Evolutionary conservation across 176 grass and related monocot species (phyloP), one percentile per base, ranked within the genome.

Genomic region (Bolboschoenus planiculmis): DNA sequence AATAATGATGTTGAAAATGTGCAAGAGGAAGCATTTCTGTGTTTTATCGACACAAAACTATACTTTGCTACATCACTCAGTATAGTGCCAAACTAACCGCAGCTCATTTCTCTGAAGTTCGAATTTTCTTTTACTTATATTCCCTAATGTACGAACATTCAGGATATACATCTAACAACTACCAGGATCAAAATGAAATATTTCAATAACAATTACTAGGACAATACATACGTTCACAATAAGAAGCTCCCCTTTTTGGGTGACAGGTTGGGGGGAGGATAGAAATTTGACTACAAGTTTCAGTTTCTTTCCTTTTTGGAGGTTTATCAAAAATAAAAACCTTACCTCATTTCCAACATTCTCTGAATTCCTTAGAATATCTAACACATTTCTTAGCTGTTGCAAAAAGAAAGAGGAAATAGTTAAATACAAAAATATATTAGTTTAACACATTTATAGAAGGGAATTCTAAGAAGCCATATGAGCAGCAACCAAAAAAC

Each of bases 381-480:
- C 80, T 63, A 82, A 63, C 80, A 82, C 80, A 50, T 50, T 60
- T 56, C 80, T 82, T 48, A 82, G 36, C 80, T 82, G 80, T 82
- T 82, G 24, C 34, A 82, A 59, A 82, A 39, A 62, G 18, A 37
- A 35, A 65, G 43, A 82, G 23, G 14, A 48, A 50, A 43, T 61
- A 36, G 10, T 81, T 59, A 39, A 24, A 47, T 15, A 63, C 15
- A 81, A 23, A 37, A 37, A 14, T 21, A 61, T 26, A 11, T 30
- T 75, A 75, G 24, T 27, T 51, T 48, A 33, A 51, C 44, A 50
- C 0, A 76, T 51, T 76, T 76, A 76, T 18, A 23, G 39, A 3
- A 33, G 14, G 72, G 21, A 0, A 27, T 75, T 5, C 71, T 7
- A 70, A 75, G 43, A 75, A 51, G 40, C 44, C 42, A 40, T 47